phyloP scores from a whole-genome alignment of 768 basidiomycete genomes.

The Termitomyces sp. region DNA sequence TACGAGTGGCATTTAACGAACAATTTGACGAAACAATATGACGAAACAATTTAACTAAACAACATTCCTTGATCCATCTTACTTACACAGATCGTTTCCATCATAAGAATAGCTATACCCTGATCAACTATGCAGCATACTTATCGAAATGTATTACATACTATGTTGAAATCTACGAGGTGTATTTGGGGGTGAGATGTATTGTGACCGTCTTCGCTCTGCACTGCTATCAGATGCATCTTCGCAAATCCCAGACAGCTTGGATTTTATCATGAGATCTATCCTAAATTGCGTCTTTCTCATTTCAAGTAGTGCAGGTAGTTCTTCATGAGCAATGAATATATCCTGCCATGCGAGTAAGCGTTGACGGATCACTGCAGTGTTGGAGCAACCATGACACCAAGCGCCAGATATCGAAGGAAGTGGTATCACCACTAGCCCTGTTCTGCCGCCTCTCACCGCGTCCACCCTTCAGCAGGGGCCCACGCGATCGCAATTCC shows the following conservation, averaged over 20 bases:
- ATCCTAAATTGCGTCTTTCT: neutral
- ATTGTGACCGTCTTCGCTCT: neutral
- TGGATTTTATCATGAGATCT: too few relatives aligned
- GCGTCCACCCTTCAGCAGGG: neutral
- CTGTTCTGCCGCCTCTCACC: neutral
- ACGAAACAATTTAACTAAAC: too few relatives aligned
- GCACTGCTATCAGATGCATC: too few relatives aligned
- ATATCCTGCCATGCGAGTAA: neutral
- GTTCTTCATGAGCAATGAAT: neutral
- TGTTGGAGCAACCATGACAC: neutral
- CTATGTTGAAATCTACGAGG: neutral
- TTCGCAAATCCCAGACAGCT: too few relatives aligned
- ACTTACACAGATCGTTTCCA: neutral
- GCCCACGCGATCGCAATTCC: neutral
- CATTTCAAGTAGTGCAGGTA: neutral
- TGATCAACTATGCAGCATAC: neutral
- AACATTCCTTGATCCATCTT: neutral
- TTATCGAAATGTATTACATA: neutral
- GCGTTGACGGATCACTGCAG: neutral
- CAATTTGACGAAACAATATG: too few relatives aligned
- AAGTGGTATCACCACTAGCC: neutral
- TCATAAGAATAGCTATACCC: neutral
- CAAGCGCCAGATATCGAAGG: conserved; percentile 4
- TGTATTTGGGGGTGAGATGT: neutral
- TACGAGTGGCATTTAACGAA: too few relatives aligned